Evolutionary conservation across 148 eudicot genomes (phyloP), one percentile per base, ranked within the genome.

Genomic region (Vaccinium myrtillus): DNA sequence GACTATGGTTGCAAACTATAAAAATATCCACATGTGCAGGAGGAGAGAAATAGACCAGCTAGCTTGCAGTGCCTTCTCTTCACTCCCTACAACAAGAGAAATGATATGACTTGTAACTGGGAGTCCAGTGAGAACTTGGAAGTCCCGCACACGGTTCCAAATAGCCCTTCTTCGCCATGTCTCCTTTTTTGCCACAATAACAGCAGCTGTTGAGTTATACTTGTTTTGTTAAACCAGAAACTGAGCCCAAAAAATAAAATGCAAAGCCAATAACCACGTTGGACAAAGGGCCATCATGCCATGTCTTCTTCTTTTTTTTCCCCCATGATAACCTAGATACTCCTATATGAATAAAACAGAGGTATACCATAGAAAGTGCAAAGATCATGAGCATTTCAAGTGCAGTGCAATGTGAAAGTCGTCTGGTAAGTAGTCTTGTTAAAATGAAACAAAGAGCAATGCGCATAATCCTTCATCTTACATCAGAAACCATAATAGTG

Each of bases 81-180:
- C 99, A 85, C 92, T 92, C 74, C 99, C 98, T 8, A 97, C 92
- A 59, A 97, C 86, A 56, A 97, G 91, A 67, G 99, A 95, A 81
- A 97, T 92, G 82, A 97, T 92, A 86, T 92, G 98, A 88, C 99
- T 97, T 82, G 94, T 87, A 48, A 94, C 90, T 0, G 89, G 89
- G n/a, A 94, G 89, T 79, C 98, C 98, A 2, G 99, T 95, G 85
- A 95, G 85, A 82, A 86, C 83, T 56, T 91, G 90, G 82, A 97
- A 97, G 65, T 97, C 99, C 78, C 86, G 91, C 87, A 97, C 95
- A 61, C 98, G 89, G 46, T 92, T 90, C 95, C 93, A 90, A 77
- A 97, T 75, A 65, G 95, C 91, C 82, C 53, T 91, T 86, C 98
- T 87, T 82, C 98, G 96, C 99, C 99, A 97, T 23, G 89, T 87